Base-by-base conservation (phyloP, 257 asterid species). In the Parsonsia alboflavescens region DNA sequence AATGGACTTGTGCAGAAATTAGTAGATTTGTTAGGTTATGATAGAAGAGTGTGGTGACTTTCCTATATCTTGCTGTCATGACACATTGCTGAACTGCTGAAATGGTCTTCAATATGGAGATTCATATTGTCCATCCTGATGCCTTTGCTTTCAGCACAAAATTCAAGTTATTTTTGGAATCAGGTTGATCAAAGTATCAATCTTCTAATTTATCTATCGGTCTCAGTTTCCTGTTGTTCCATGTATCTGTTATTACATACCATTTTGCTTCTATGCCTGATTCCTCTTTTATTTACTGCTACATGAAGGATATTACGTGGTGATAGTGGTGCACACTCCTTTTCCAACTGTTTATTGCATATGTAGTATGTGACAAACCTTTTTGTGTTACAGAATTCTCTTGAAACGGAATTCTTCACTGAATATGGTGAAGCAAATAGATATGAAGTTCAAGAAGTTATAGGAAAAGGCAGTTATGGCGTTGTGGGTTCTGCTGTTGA, bases 381-480 rank as follows among this genome's bases (percentile, higher is more conserved):
- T 33, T 13, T 28, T 77, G 79, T 70, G 76, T 78, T 67, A 70
- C 93, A 90, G 97, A 84, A 62, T 85, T 30, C 82, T 77, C 81
- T 85, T 72, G 97, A 94, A 67, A 79, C 88, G 2, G 97, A 94
- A 48, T 94, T 94, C 83, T 94, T 94, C 82, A 94, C 98, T 0
- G 98, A 92, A 85, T 94, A 94, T 76, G 98, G 97, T 22, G 98
- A 91, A 77, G 97, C 95, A 26, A 91, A 89, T 84, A 88, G 97
- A 85, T 94, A 94, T 78, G 86, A 92, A 82, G 88, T 94, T 76
- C 97, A 92, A 86, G 97, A 94, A 88, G 97, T 93, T 70, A 75
- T 93, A 10, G 98, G 98, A 33, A 93, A 93, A 86, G 98, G 98
- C 82, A 93, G 98, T 82, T 94, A 92, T 61, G 98, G 98, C 59